A percentile compares a stretch with the other conserved stretches of the same genome.
Conservation (phyloP, 169 alveolate species). For the Condylostoma magnum region DNA sequence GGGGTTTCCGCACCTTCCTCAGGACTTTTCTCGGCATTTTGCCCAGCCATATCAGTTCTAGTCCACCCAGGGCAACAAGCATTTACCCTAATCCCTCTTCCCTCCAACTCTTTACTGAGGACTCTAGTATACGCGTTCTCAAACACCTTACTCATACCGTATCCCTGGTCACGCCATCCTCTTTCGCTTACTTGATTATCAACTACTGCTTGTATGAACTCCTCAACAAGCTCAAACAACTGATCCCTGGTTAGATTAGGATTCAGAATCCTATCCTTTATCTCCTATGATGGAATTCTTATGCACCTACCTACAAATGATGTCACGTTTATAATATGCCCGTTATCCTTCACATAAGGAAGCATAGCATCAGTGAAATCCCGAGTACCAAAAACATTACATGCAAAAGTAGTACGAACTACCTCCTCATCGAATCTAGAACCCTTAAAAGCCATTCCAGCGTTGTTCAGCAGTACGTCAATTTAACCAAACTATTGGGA, state of each 20-base stretch:
- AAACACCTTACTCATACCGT: slow-evolving; percentile 49
- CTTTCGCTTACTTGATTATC: slow-evolving; percentile 37
- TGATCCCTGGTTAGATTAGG: slow-evolving; percentile 50
- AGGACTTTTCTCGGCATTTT: slow-evolving; percentile 39
- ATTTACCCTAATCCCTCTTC: slow-evolving; percentile 33
- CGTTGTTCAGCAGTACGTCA: slow-evolving; percentile 61
- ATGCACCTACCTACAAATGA: slow-evolving; percentile 42
- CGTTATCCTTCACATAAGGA: slow-evolving; percentile 41
- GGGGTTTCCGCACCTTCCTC: slow-evolving; percentile 61
- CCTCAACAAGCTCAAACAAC: slow-evolving; percentile 44
- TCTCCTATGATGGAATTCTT: slow-evolving; percentile 32
- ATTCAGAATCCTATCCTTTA: slow-evolving; percentile 34
- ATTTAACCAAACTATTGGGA: slow-evolving; percentile 38
- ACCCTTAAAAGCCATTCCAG: slow-evolving; percentile 60
- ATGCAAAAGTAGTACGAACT: slow-evolving; percentile 47
- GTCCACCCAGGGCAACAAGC: slow-evolving; percentile 66
- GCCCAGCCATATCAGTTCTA: slow-evolving; percentile 68
- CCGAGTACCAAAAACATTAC: slow-evolving; percentile 58
- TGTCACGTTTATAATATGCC: slow-evolving; percentile 57
- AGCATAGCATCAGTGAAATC: slow-evolving; percentile 54
- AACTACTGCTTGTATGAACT: slow-evolving; percentile 39
- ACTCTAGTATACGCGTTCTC: slow-evolving; percentile 57
- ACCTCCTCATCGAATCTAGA: slow-evolving; percentile 44
- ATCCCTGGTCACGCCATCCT: slow-evolving; percentile 63
- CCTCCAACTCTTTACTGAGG: slow-evolving; percentile 13